Evolutionary conservation across 805 yeast genomes (phyloP).

Genomic region (Wickerhamiella occidentalis): DNA sequence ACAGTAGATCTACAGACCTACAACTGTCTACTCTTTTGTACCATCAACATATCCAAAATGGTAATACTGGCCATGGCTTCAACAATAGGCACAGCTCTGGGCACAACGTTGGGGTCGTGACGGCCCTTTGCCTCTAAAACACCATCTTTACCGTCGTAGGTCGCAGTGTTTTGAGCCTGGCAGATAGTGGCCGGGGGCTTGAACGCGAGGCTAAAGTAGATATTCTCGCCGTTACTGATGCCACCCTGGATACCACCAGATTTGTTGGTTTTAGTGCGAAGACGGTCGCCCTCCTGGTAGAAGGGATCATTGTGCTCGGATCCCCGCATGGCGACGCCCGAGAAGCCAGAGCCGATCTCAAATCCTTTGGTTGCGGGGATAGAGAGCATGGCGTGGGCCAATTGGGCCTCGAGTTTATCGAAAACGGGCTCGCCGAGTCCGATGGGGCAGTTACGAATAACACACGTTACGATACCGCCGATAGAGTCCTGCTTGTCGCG

Average conservation of each 20-base stretch:
- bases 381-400: slow-evolving; percentile 97
- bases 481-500: slow-evolving; percentile 83
- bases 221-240: slow-evolving; percentile 88
- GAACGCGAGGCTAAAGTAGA: slow-evolving; percentile 90
- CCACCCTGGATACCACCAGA: slow-evolving; percentile 99
- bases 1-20: too few relatives aligned
- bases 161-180: slow-evolving; percentile 78
- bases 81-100: slow-evolving; percentile 96
- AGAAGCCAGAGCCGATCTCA: slow-evolving; percentile 93
- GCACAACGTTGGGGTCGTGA: slow-evolving; percentile 97
- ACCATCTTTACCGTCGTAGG: slow-evolving; percentile 82
- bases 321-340: slow-evolving; percentile 81
- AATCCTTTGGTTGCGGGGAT: slow-evolving; percentile 97
- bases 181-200: slow-evolving; percentile 97
- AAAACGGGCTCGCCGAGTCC: slow-evolving; percentile 98
- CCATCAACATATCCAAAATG: slow-evolving; percentile 68
- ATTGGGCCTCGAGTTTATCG: slow-evolving; percentile 86
- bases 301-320: slow-evolving; percentile 91
- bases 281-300: slow-evolving; percentile 42
- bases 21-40: slow-evolving; percentile 75
- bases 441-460: slow-evolving; percentile 79
- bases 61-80: slow-evolving; percentile 98
- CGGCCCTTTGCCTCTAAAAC: slow-evolving; percentile 91
- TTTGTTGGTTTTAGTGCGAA: slow-evolving; percentile 79
- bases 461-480: slow-evolving; percentile 98